Percentiles rank a stretch among this genome's conserved stretches.
Evolutionary conservation across 805 yeast genomes (phyloP).

Genomic region (Yamadazyma philogaea): DNA sequence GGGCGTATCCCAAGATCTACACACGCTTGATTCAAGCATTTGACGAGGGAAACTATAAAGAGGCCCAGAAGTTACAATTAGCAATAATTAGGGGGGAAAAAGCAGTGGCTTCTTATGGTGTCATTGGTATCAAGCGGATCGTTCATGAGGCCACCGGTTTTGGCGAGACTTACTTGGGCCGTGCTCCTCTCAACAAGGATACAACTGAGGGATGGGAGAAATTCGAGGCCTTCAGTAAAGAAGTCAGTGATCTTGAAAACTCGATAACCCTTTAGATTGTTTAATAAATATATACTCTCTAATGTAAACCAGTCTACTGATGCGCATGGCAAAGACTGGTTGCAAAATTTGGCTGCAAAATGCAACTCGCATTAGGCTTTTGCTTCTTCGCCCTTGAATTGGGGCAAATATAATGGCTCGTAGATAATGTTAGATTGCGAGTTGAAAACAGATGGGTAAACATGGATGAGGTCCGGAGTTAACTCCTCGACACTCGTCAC

Average conservation of each 20-base stretch:
- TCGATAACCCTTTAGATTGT: neutral
- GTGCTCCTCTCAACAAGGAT: slow-evolving; percentile 47
- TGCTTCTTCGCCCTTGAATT: slow-evolving; percentile 9
- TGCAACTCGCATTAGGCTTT: neutral
- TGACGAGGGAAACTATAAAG: slow-evolving; percentile 37
- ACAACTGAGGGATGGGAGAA: slow-evolving; percentile 26
- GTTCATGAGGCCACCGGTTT: slow-evolving; percentile 34
- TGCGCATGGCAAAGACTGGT: neutral
- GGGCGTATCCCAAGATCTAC: slow-evolving; percentile 50
- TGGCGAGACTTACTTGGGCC: slow-evolving; percentile 44
- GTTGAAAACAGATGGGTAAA: slow-evolving; percentile 22
- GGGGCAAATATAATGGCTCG: slow-evolving; percentile 17
- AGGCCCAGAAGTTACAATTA: slow-evolving; percentile 43
- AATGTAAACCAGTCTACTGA: neutral
- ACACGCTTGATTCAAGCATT: slow-evolving; percentile 39
- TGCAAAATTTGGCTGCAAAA: neutral
- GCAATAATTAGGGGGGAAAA: slow-evolving; percentile 46
- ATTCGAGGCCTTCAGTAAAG: slow-evolving; percentile 30
- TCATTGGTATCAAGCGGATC: slow-evolving; percentile 47
- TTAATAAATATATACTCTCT: neutral
- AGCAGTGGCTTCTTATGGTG: slow-evolving; percentile 40
- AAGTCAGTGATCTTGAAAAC: slow-evolving; percentile 50
- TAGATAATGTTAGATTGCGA: slow-evolving; percentile 15
- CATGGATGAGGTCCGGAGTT: slow-evolving; percentile 32
- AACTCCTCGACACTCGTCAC: slow-evolving; percentile 56